Base-by-base conservation (phyloP, 352 stramenopile genomes). In the Phytophthora pluvialis region DNA sequence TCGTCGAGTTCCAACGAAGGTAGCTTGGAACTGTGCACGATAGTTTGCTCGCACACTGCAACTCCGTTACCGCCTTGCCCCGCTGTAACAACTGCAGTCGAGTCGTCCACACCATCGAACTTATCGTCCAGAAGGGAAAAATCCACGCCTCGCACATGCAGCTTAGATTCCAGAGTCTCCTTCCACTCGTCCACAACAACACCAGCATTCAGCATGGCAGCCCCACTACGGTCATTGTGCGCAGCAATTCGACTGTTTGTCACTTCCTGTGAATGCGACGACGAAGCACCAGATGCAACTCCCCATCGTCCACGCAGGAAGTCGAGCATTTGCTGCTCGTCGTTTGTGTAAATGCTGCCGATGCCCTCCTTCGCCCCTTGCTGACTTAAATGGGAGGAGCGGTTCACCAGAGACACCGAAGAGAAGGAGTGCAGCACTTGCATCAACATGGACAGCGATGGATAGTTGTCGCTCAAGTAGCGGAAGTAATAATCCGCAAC, bases 401-500 rank as follows among this genome's bases (percentile, higher is more conserved):
- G 39, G 12, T 11, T 66, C 28, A 15, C 42, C 16, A 55, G 21
- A 31, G 59, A 64, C 29, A 72, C 65, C 3, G 73, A 64, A 7
- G 78, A 80, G 50, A 90, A 78, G 21, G 78, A 81, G n/a, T 75
- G 58, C 16, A 92, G 52, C 44, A 85, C 46, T 52, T 75, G 66
- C 85, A 92, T 94, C 35, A 94, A 50, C 67, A 80, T 70, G n/a
- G 83, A 75, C 21, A 94, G 59, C 18, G 86, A 77, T 10, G 77
- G 62, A 39, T 78, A 86, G 29, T 86, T 76, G 60, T 93, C 81
- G 18, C 71, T 74, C 50, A 93, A 57, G 46, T 91, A 91, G 13
- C 77, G 68, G 16, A 83, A 89, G 50, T 91, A 91, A 68, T 90
- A 77, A 35, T 88, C 75, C 7, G 88, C 50, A 10, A 78, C 67